Evolutionary conservation across 495 filamentous ascomycete species (phyloP), one percentile per base, ranked within the genome.

Genomic region (Clavariopsis aquatica): DNA sequence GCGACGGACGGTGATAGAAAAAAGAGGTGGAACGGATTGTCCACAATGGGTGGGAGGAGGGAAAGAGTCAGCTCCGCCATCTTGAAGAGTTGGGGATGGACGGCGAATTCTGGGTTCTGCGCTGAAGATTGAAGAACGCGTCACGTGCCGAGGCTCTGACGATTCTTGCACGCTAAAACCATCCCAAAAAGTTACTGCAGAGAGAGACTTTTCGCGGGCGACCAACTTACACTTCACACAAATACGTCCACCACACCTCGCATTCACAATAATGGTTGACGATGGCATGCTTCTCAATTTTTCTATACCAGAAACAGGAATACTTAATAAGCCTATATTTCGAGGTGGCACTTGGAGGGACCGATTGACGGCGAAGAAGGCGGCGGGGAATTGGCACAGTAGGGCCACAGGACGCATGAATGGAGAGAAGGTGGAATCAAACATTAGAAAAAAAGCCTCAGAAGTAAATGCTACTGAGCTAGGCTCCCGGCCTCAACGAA

Each of bases 231-330:
- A 5, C 47, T 23, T 13, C 6, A 27, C 24, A 24, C 47, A 22
- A 49, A n/a, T n/a, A 24, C 12, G 26, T 19, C 47, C 47, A 27
- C 47, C 20, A 49, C 20, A 2, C 20, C 24, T 29, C 6, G 1
- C 12, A 22, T 7, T 3, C 46, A 43, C 31, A 45, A 66, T 23
- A 34, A 97, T 96, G 93, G 91, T 91, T 22, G 92, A 97, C 79
- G 90, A 96, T 87, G 92, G 91, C 53, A 88, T 98, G 84, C 83
- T 97, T 51, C 81, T 97, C 74, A 98, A 98, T 73, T 97, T 97
- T 72, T 83, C 89, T 57, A 78, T 94, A 28, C 80, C 82, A 15
- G 89, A 90, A 66, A 81, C 79, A 17, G 74, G 79, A 56, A 55
- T 78, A 19, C 46, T 74, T 26, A 76, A 76, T 29, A 88, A 87